phyloP scores from a whole-genome alignment of 768 basidiomycete species.

The Amanita subjunquillea region DNA sequence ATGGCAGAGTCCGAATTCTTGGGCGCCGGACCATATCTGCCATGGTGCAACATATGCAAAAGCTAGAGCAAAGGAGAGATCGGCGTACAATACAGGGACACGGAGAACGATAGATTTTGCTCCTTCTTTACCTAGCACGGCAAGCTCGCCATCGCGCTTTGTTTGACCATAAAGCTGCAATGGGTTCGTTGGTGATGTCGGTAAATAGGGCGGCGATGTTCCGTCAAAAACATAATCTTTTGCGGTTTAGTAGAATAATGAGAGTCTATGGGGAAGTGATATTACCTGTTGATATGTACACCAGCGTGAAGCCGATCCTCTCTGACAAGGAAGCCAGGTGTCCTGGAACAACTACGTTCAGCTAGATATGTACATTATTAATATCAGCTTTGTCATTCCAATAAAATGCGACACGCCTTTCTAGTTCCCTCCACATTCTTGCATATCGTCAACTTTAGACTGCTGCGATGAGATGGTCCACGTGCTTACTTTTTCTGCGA shows the following conservation, averaged over 20 bases:
- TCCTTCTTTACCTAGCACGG: slow-evolving; percentile 49
- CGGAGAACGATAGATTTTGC: slow-evolving; percentile 64
- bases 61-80: background rate
- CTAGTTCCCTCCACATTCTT: slow-evolving; percentile 6
- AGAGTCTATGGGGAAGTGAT: background rate
- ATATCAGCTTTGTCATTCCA: background rate
- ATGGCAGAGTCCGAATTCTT: slow-evolving; percentile 84
- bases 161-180: slow-evolving; percentile 82
- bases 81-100: slow-evolving; percentile 77
- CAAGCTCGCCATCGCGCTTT: slow-evolving; percentile 81
- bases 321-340: slow-evolving; percentile 61
- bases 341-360: slow-evolving; percentile 72
- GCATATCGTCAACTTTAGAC: background rate
- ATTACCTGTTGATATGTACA: slow-evolving; percentile 87
- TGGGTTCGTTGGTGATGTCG: slow-evolving; percentile 66
- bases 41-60: background rate
- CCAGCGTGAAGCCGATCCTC: slow-evolving; percentile 51
- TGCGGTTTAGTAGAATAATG: background rate
- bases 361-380: slow-evolving; percentile 27
- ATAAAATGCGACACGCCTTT: background rate
- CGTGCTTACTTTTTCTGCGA: slow-evolving; percentile 84
- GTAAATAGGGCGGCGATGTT: slow-evolving; percentile 80
- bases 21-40: slow-evolving; percentile 78
- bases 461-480: background rate
- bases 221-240: slow-evolving; percentile 96